Evolutionary conservation across 2,329 filamentous ascomycete species (phyloP), one percentile per base, ranked within the genome.

Genomic region (Ophiostoma sp.): DNA sequence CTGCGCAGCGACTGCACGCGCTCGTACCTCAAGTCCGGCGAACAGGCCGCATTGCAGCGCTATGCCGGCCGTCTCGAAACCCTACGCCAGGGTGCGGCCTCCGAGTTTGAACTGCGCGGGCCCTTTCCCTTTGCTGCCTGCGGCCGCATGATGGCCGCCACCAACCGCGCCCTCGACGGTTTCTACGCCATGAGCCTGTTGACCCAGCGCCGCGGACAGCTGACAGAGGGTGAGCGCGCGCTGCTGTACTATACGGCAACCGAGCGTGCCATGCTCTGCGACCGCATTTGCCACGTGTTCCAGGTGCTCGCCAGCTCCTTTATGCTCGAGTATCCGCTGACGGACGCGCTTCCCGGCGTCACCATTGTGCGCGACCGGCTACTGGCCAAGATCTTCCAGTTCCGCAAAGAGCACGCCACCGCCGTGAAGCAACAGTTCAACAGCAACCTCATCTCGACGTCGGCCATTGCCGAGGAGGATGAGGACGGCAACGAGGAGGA

Each of bases 171-270:
- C 82, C 89, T 98, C 4, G 95, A 98, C 81, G 92, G 93, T 50
- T 98, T 99, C 81, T 95, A 98, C 79, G 94, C 95, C 70, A 97
- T 99, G 93, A 97, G 95, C 76, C 89, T 98, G 12, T 91, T 98
- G 75, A 94, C 97, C 50, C 87, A 92, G 79, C 95, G 95, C 78
- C 93, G 95, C 45, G 85, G 91, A 12, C 88, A 88, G 50, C 88
- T 93, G 0, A 94, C 91, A 2, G 88, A 91, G 33, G 95, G 95
- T 3, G 95, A 98, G 82, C 90, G 91, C 72, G 91, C 92, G 9
- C 87, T 98, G 50, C 84, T 99, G 50, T 87, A 89, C 75, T 94
- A 93, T 80, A 98, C 96, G 1, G 87, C 89, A 4, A 85, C 89
- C 9, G 95, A 99, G 82, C 89, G 96, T 71, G 89, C 88, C 11